Evolutionary conservation across 2,329 filamentous ascomycete species (phyloP), one percentile per base, ranked within the genome.

Genomic region (Penicillium sclerotiorum): DNA sequence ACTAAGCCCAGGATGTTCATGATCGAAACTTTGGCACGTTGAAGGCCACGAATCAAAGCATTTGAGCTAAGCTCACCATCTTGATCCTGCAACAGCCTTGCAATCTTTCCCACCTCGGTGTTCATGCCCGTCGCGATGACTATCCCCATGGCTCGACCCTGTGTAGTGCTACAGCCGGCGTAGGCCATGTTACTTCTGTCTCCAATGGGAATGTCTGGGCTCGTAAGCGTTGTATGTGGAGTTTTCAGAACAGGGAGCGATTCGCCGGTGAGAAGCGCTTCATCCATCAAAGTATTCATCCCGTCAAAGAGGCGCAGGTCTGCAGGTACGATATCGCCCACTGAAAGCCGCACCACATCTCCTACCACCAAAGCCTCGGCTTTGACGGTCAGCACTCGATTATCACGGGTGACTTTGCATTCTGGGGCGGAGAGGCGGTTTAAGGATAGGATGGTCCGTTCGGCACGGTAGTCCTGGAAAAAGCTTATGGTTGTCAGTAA

Each of bases 241-340:
- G 78, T 74, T 69, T 85, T 80, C 64, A 72, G 75, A 6, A 84
- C 78, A n/a, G 82, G 82, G 6, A 83, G 64, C 20, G 82, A 82
- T 69, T 85, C 82, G 32, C 82, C 82, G 9, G 82, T 85, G 30
- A 85, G 73, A 40, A 84, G 77, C 12, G 82, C 79, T 61, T 85
- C 83, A 53, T 95, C 89, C 56, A 86, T 87, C 42, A 86, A 87
- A 51, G 90, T 74, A 68, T 92, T 92, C 71, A 90, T 83, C 49
- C 79, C 72, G 58, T 81, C 79, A 45, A 81, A 69, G 30, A 78
- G 60, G 49, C 80, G 74, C 45, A 84, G 60, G 59, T 85, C 82
- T 4, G 82, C 82, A 13, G 82, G 81, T 8, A 84, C 73, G 5
- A 81, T 83, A 56, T 84, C 81, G 8, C 82, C 81, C 11, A 77